These are phyloP conservation scores for Quercus suber DNA, from an alignment of 306 rosid genomes.

Conservation along the genomic window DNA sequence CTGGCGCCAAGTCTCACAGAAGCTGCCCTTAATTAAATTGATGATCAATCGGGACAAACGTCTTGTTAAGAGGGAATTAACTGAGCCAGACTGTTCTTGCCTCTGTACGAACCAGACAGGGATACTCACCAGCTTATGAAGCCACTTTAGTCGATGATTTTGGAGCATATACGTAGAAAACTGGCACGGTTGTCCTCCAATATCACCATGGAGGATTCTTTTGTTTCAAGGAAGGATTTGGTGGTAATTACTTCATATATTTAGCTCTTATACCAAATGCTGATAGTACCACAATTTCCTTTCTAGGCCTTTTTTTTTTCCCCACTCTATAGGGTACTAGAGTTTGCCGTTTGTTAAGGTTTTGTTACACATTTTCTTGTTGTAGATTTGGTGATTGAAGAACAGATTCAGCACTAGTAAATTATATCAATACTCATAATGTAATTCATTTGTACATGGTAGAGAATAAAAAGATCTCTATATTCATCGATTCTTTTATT, in stretches of 20 bases:
- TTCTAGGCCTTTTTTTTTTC: not conserved
- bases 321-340: not conserved
- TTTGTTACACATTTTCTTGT: not conserved
- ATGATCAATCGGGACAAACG: conserved; percentile 80
- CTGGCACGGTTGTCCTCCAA: not conserved
- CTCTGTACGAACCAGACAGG: conserved; percentile 67
- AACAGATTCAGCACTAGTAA: not conserved
- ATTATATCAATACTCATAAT: not conserved
- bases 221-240: not conserved
- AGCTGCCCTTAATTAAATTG: conserved; percentile 73
- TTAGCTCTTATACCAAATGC: not conserved
- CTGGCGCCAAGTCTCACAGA: conserved; percentile 85
- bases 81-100: conserved; percentile 60
- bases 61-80: conserved; percentile 47
- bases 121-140: conserved; percentile 16
- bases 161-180: not conserved
- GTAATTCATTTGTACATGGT: conserved; percentile 3
- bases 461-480: not conserved
- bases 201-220: not conserved
- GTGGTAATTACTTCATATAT: not conserved
- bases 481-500: not conserved
- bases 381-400: not conserved
- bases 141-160: not conserved
- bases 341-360: not conserved
- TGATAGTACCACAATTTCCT: not conserved